Evolutionary conservation across 73 alveolate genomes (phyloP), one percentile per base, ranked within the genome.

Genomic region (Halteria grandinella): DNA sequence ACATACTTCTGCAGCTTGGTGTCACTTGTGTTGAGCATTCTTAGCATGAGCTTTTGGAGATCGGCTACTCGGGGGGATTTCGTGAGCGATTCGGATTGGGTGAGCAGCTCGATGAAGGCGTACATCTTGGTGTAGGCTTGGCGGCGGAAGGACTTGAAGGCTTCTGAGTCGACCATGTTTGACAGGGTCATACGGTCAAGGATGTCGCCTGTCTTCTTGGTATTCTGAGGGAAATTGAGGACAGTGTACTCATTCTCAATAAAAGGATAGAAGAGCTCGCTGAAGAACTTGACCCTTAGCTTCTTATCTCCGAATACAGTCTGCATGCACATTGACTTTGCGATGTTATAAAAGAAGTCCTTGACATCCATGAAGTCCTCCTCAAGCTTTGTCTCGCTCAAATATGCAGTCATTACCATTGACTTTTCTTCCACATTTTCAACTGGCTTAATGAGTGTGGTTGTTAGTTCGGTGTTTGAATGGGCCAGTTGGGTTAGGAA

Each of bases 151-250:
- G 43, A 1, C 12, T 4, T 45, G 29, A 18, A 66, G 10, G 21
- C n/a, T 10, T 66, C 80, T 23, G 80, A 66, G 21, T 66, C 80
- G 12, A 66, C 47, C 80, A 66, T 66, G 36, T 66, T 66, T 18
- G 80, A 63, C 43, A 25, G 15, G 4, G 80, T 66, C 66, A 66
- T 44, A 10, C 21, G 5, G 6, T 66, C 66, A 5, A 66, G 18
- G 2, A 40, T 8, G 31, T 62, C 41, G 2, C 10, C 24, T n/a
- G n/a, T n/a, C 6, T 39, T 39, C 31, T 60, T n/a, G 44, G 24
- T 36, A 5, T 7, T 47, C 29, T 34, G 6, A 10, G 23, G 6
- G 1, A 3, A 47, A 37, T 18, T 23, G 8, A 66, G 6, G 14
- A 4, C 4, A 2, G 5, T 4, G 52, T 44, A 66, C 47, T 66